These are phyloP conservation scores for Globisporangium recalcitrans DNA, from an alignment of 352 stramenopile species.

Conservation along the genomic window DNA sequence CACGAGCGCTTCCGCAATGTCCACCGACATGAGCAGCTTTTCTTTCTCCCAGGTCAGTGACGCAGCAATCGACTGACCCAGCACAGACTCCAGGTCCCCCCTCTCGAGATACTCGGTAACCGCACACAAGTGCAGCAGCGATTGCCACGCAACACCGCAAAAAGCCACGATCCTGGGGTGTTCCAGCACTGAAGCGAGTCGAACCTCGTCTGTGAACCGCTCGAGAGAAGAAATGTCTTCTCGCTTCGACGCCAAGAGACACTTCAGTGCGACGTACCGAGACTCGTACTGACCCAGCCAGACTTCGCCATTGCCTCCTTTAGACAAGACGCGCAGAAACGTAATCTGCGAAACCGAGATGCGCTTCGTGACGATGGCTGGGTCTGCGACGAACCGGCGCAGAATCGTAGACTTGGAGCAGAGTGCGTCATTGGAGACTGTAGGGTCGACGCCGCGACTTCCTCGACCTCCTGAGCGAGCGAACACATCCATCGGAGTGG, in stretches of 20 bases:
- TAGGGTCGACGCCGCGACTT: slow-evolving; percentile 34
- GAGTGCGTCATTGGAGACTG: slow-evolving; percentile 61
- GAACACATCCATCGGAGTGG: slow-evolving; percentile 50
- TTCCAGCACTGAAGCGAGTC: slow-evolving; percentile 67
- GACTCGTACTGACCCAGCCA: slow-evolving; percentile 77
- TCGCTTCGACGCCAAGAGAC: slow-evolving; percentile 56
- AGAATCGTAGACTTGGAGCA: slow-evolving; percentile 51
- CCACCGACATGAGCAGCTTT: slow-evolving; percentile 53
- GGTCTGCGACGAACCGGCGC: slow-evolving; percentile 58
- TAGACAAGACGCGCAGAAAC: slow-evolving; percentile 62
- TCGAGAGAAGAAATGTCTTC: slow-evolving; percentile 57
- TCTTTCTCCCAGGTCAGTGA: slow-evolving; percentile 48
- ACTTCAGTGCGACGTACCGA: slow-evolving; percentile 77
- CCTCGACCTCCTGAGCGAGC: slow-evolving; percentile 23
- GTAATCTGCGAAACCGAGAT: slow-evolving; percentile 74
- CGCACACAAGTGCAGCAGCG: slow-evolving; percentile 61
- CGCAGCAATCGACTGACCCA: slow-evolving; percentile 34
- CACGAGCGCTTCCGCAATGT: slow-evolving; percentile 64
- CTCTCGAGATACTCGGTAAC: slow-evolving; percentile 79
- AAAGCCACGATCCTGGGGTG: slow-evolving; percentile 82
- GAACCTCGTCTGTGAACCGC: slow-evolving; percentile 79
- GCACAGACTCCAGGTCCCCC: slow-evolving; percentile 56
- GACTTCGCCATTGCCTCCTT: slow-evolving; percentile 75
- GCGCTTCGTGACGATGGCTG: slow-evolving; percentile 63
- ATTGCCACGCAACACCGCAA: slow-evolving; percentile 77